Percentiles rank a stretch among this genome's conserved stretches.
phyloP scores from a whole-genome alignment of 78 protist genomes.

The Dictyostelium intermedium region DNA sequence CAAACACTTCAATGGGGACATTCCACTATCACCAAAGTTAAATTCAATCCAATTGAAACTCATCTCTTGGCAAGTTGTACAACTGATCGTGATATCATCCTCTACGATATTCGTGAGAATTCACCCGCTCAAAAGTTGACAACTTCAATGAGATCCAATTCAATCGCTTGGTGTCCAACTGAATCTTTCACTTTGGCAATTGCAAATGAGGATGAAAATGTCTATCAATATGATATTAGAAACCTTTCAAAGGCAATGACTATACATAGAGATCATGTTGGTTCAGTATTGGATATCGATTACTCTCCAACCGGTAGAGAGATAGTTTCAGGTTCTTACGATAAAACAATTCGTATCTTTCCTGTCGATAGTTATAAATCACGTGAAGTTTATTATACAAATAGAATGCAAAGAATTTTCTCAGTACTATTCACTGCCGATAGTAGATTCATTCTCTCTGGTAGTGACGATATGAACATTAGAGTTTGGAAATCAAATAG shows the following conservation, averaged over 20 bases:
- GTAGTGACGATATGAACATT: slow-evolving; percentile 90
- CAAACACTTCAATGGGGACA: slow-evolving; percentile 90
- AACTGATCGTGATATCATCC: slow-evolving; percentile 88
- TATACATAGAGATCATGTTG: slow-evolving; percentile 94
- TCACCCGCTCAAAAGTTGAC: slow-evolving; percentile 86
- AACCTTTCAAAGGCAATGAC: slow-evolving; percentile 86
- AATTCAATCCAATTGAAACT: slow-evolving; percentile 91
- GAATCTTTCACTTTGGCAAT: slow-evolving; percentile 89
- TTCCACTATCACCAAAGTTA: slow-evolving; percentile 81
- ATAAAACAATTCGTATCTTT: slow-evolving; percentile 94
- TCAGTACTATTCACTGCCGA: slow-evolving; percentile 86
- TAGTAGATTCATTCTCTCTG: slow-evolving; percentile 89
- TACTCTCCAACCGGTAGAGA: slow-evolving; percentile 97
- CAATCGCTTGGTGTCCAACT: slow-evolving; percentile 94
- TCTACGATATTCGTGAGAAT: slow-evolving; percentile 90
- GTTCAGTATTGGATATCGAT: slow-evolving; percentile 93
- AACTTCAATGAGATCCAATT: slow-evolving; percentile 72
- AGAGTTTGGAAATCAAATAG: slow-evolving; percentile 95
- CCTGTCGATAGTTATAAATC: slow-evolving; percentile 19
- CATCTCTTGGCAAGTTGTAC: slow-evolving; percentile 82
- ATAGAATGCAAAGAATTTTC: slow-evolving; percentile 94
- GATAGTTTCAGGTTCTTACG: slow-evolving; percentile 94
- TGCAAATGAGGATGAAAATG: slow-evolving; percentile 95
- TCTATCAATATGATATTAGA: slow-evolving; percentile 97
- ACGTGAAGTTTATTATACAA: slow-evolving; percentile 94